Conservation (phyloP, 2,329 filamentous ascomycete genomes). For the Thielaviopsis populi region DNA sequence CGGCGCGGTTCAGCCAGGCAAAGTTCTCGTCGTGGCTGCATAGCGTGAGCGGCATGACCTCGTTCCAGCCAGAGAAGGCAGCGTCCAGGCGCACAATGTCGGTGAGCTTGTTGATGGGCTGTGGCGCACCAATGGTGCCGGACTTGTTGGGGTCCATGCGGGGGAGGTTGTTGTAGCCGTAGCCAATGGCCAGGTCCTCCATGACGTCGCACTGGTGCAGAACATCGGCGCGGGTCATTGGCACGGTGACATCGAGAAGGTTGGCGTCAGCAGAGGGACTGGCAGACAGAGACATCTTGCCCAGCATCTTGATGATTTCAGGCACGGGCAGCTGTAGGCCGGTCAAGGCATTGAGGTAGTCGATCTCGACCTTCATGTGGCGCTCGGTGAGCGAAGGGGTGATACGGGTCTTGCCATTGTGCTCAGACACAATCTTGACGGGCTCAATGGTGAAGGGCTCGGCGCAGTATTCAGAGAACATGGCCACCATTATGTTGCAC, state of each 20-base stretch:
- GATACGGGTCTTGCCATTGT: conserved; percentile 71
- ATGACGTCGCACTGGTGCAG: conserved; percentile 96
- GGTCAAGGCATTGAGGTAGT: conserved; percentile 88
- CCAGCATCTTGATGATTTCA: conserved; percentile 63
- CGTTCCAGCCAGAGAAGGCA: conserved; percentile 89
- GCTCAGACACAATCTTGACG: conserved; percentile 77
- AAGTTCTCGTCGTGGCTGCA: conserved; percentile 99
- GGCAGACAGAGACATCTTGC: conserved; percentile 79
- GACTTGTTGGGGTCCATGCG: conserved; percentile 74
- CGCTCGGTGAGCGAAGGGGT: conserved; percentile 70
- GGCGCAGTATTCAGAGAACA: conserved; percentile 86
- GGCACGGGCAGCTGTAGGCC: conserved; percentile 62
- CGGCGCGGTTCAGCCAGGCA: conserved; percentile 77
- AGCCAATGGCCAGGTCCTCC: conserved; percentile 94
- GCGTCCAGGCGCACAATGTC: conserved; percentile 83
- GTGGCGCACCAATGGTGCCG: conserved; percentile 69
- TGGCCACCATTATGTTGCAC: conserved; percentile 85
- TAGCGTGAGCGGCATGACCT: conserved; percentile 89
- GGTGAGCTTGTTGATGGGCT: conserved; percentile 83
- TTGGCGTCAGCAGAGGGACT: conserved; percentile 47
- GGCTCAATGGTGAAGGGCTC: conserved; percentile 90
- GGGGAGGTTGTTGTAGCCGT: conserved; percentile 93
- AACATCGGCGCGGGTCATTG: conserved; percentile 82
- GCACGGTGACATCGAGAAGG: conserved; percentile 66
- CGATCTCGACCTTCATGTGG: conserved; percentile 64